Conservation (phyloP, 176 grass and related monocot species). For the Oryza punctata region DNA sequence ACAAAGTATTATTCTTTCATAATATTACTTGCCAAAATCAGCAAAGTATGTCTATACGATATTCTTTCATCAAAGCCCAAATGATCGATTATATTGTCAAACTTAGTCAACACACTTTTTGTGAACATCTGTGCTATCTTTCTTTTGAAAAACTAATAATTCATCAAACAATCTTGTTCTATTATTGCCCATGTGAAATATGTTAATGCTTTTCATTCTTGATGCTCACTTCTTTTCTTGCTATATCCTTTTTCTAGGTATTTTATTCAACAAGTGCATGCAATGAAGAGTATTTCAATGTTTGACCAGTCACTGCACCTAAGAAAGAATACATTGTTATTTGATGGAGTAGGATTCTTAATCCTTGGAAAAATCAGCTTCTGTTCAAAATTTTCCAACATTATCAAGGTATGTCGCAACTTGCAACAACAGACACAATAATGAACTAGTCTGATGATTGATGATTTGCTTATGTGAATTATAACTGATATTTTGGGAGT, state of each 20-base stretch:
- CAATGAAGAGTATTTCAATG: constrained; percentile 36
- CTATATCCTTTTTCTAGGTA: constrained; percentile 64
- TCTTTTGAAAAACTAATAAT: constrained; percentile 25
- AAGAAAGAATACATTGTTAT: constrained; percentile 52
- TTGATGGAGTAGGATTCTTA: constrained; percentile 74
- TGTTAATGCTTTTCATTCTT: constrained; percentile 1
- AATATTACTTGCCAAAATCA: no score
- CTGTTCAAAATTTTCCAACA: constrained; percentile 78
- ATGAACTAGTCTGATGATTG: not conserved
- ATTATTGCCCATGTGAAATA: constrained; percentile 2
- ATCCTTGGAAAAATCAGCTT: constrained; percentile 76
- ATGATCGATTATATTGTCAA: not conserved
- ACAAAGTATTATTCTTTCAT: no score
- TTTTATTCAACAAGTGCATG: constrained; percentile 54
- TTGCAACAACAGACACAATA: constrained; percentile 15
- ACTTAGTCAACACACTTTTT: constrained; percentile 3
- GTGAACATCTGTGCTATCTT: not conserved
- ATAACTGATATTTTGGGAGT: constrained; percentile 15
- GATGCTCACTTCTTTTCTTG: constrained; percentile 35
- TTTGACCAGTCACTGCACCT: constrained; percentile 44
- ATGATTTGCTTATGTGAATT: not conserved
- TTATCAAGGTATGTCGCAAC: constrained; percentile 66
- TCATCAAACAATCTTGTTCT: not conserved
- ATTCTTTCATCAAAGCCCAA: constrained; percentile 5
- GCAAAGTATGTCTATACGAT: not conserved